Evolutionary conservation across 2,329 filamentous ascomycete species (phyloP).

Genomic region (Colletotrichum melonis): DNA sequence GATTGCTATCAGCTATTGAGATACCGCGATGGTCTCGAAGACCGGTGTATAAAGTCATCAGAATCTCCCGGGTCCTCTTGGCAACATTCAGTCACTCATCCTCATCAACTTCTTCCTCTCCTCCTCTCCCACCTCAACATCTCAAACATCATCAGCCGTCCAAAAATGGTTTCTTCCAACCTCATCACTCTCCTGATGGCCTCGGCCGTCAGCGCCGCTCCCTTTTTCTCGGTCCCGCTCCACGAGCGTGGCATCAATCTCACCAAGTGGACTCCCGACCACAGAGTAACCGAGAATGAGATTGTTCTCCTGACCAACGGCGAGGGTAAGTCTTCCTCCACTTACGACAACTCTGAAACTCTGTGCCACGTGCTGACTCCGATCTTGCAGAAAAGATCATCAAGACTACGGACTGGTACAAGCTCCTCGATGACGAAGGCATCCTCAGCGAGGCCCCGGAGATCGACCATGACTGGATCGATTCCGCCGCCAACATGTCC

Average conservation of each 20-base stretch:
- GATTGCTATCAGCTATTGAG: not conserved
- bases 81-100: not conserved
- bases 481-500: not conserved
- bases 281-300: not conserved
- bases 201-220: constrained; percentile 15
- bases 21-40: not conserved
- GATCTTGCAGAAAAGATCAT: constrained; percentile 9
- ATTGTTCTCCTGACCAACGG: constrained; percentile 8
- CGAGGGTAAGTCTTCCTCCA: not conserved
- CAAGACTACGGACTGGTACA: not conserved
- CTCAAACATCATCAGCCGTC: not conserved
- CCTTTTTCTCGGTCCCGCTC: not conserved
- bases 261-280: constrained; percentile 5
- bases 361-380: not conserved
- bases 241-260: constrained; percentile 1
- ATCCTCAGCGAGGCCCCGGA: not conserved
- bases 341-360: not conserved
- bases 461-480: constrained; percentile 9
- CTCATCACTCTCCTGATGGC: constrained; percentile 19
- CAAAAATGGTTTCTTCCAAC: constrained; percentile 11
- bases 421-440: not conserved
- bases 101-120: not conserved
- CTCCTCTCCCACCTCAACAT: not conserved
- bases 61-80: not conserved
- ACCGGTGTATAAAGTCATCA: not conserved